Percentiles rank a stretch among this genome's conserved stretches.
Evolutionary conservation across 108 stramenopile species (phyloP).

Genomic region (Fistulifera pelliculosa): DNA sequence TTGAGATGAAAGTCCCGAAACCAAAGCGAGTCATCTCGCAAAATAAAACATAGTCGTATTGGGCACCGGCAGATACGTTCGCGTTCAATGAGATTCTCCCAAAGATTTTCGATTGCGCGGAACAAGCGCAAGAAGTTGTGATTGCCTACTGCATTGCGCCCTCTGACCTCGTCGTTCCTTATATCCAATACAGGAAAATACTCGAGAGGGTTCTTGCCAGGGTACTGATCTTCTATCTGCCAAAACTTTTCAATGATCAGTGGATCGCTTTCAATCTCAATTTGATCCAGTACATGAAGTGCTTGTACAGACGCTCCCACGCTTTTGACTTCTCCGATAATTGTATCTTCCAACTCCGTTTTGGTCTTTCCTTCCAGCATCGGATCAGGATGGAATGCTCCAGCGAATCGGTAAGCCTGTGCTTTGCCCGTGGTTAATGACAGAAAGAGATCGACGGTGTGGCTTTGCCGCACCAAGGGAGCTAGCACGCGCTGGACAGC

Average conservation of each 20-base stretch:
- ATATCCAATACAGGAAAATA: conserved; percentile 15
- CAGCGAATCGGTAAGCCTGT: conserved; percentile 2
- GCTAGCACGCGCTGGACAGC: background rate
- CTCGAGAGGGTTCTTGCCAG: conserved; percentile 6
- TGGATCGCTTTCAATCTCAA: conserved; percentile 12
- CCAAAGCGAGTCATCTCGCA: conserved; percentile 17
- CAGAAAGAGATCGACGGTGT: conserved; percentile 1
- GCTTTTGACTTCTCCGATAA: background rate
- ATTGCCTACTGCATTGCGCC: conserved; percentile 4
- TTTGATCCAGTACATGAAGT: background rate
- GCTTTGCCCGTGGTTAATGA: conserved; percentile 1
- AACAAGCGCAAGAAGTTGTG: conserved; percentile 8
- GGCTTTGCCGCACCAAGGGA: conserved; percentile 1
- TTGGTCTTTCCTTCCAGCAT: background rate
- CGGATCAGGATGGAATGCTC: background rate
- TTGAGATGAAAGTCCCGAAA: conserved; percentile 12
- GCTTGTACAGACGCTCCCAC: background rate
- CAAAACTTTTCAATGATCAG: conserved; percentile 1
- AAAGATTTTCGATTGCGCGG: background rate
- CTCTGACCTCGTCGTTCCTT: background rate
- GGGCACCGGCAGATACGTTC: conserved; percentile 6
- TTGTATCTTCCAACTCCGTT: background rate
- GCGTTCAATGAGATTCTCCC: conserved; percentile 2
- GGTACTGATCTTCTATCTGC: background rate
- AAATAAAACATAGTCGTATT: conserved; percentile 18